Base-by-base conservation (phyloP, 306 rosid genomes). In the Dryas alaskensis region DNA sequence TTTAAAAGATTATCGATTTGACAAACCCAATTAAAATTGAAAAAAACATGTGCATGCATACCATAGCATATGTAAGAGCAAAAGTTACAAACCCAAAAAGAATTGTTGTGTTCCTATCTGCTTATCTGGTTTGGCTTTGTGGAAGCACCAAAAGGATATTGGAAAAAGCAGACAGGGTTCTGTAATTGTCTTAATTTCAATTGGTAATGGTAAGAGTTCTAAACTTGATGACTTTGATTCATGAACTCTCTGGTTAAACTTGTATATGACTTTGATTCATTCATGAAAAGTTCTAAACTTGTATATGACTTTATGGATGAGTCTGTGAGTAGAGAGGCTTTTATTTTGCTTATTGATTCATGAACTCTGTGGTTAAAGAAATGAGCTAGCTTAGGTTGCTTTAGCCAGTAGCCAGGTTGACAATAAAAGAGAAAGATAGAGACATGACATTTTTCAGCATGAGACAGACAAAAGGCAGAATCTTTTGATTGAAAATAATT, bases 401-500 rank as follows among this genome's bases (percentile, higher is more conserved):
- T 8, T 22, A 16, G 37, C 27, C 40, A 62, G 25, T 25, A 40
- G 1, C 25, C 11, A 14, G 48, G 44, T 12, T 10, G 43, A 14
- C 49, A 52, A 17, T 5, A 53, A 54, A 31, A 31, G 37, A 25
- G 48, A 14, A 58, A 16, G 43, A 7, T 31, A 14, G 9, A 25
- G 46, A 27, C 48, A 10, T 7, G 58, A 12, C 57, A 27, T 25
- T 72, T 72, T 46, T 52, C 76, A 45, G 42, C 19, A 46, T 14
- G 47, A 60, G 58, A 59, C 76, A 46, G 16, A 60, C n/a, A 9
- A 46, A 31, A 3, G 6, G 45, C 67, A 72, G 58, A 46, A 27
- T 9, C 67, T 46, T 72, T 31, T 31, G 37, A 8, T 31, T 27
- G 76, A 59, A 72, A 72, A 72, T 46, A 72, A 72, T 22, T 61